Conservation (phyloP, 2,329 filamentous ascomycete species). For the Trichoderma sp. region DNA sequence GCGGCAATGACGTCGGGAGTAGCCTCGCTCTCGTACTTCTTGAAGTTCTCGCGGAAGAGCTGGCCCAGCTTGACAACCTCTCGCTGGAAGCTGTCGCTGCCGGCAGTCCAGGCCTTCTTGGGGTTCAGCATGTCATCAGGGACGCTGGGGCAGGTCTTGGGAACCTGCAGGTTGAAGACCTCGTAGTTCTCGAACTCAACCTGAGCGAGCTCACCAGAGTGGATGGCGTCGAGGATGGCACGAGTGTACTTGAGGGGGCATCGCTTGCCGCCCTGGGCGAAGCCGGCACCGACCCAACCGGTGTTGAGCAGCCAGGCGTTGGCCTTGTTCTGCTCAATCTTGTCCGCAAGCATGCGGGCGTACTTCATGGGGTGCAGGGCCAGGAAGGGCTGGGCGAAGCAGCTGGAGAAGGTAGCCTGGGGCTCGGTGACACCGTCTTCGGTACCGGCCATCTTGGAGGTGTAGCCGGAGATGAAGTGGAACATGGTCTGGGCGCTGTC, state of each 20-base stretch:
- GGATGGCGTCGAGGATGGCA: constrained; percentile 96
- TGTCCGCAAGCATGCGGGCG: constrained; percentile 96
- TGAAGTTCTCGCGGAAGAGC: constrained; percentile 96
- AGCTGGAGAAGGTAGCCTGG: constrained; percentile 97
- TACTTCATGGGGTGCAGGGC: constrained; percentile 99
- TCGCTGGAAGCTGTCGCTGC: constrained; percentile 73
- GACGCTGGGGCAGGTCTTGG: constrained; percentile 84
- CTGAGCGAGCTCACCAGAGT: constrained; percentile 92
- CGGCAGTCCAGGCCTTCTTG: constrained; percentile 83
- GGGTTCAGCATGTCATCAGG: constrained; percentile 93
- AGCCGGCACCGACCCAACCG: constrained; percentile 91
- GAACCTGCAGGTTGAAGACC: constrained; percentile 95
- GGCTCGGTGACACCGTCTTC: constrained; percentile 96
- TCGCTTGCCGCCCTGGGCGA: constrained; percentile 87
- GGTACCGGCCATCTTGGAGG: constrained; percentile 99
- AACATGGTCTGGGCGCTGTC: constrained; percentile 96
- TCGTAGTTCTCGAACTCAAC: constrained; percentile 93
- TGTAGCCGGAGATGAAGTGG: constrained; percentile 99
- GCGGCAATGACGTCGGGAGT: constrained; percentile 74
- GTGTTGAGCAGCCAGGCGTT: constrained; percentile 99
- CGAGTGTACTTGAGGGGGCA: constrained; percentile 99
- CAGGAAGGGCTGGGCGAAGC: constrained; percentile 98
- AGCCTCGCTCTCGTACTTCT: constrained; percentile 86
- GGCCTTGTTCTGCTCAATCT: constrained; percentile 92
- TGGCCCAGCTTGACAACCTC: constrained; percentile 88